These are phyloP conservation scores for Magnolia officinalis DNA, from an alignment of 164 flowering plant species.

Conservation along the genomic window DNA sequence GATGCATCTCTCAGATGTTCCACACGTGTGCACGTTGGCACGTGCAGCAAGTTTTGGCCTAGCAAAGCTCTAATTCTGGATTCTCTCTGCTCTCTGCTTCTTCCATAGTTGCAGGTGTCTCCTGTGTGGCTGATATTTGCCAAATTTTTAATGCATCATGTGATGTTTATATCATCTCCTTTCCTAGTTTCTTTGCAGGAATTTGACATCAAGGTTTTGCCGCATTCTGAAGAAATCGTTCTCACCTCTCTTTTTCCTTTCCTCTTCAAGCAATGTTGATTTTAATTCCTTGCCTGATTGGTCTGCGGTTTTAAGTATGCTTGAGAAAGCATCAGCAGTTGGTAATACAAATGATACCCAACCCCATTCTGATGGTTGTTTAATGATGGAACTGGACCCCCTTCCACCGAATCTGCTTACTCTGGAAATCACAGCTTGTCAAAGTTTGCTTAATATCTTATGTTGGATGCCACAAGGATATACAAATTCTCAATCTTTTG, in stretches of 20 bases:
- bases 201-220: slow-evolving; percentile 56
- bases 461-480: slow-evolving; percentile 62
- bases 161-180: slow-evolving; percentile 25
- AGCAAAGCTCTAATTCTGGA: not conserved
- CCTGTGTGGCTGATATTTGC: not conserved
- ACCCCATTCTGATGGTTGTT: slow-evolving; percentile 6
- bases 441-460: slow-evolving; percentile 51
- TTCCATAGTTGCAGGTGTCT: not conserved
- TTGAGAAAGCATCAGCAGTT: slow-evolving; percentile 29
- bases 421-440: slow-evolving; percentile 32
- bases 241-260: slow-evolving; percentile 24
- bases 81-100: not conserved
- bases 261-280: slow-evolving; percentile 21
- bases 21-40: not conserved
- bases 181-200: slow-evolving; percentile 74
- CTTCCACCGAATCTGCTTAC: slow-evolving; percentile 12
- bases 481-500: slow-evolving; percentile 37
- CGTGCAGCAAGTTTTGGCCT: not conserved
- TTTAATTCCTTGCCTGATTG: slow-evolving; percentile 47
- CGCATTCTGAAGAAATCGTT: slow-evolving; percentile 41
- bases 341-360: slow-evolving; percentile 8
- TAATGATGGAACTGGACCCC: slow-evolving; percentile 5
- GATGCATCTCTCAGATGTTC: not conserved
- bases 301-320: slow-evolving; percentile 35
- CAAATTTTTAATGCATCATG: not conserved